Conservation (phyloP, 179 eudicot genomes). For the Spergularia azorica region DNA sequence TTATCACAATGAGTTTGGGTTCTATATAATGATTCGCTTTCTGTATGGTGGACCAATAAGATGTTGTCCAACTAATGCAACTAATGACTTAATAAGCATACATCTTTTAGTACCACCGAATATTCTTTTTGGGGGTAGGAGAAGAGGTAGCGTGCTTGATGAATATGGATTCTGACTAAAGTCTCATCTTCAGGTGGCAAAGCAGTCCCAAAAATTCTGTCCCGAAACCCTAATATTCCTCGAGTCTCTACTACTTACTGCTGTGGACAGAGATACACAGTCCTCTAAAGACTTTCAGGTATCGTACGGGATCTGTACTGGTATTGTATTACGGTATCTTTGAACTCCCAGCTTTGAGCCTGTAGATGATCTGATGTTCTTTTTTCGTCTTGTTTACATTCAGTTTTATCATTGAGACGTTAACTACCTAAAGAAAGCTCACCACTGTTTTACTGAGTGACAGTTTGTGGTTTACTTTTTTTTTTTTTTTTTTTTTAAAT, state of each 20-base stretch:
- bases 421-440: not conserved
- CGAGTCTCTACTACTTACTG: conserved; percentile 60
- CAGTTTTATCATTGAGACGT: not conserved
- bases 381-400: not conserved
- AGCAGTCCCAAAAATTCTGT: conserved; percentile 77
- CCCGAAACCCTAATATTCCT: conserved; percentile 81
- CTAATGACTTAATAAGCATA: not conserved
- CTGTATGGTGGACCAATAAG: not conserved
- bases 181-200: conserved; percentile 53
- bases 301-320: not conserved
- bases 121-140: too few species aligned
- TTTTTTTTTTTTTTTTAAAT: not conserved
- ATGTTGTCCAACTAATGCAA: not conserved
- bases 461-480: not conserved
- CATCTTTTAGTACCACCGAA: not conserved
- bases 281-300: conserved; percentile 58
- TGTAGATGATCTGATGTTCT: not conserved
- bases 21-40: not conserved
- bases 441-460: not conserved
- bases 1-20: not conserved
- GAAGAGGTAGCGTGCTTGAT: too few species aligned
- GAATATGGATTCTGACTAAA: not conserved
- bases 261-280: conserved; percentile 45
- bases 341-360: not conserved
- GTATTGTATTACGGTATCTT: not conserved